phyloP scores from a whole-genome alignment of 169 alveolate genomes.

The Cryptosporidium canis region DNA sequence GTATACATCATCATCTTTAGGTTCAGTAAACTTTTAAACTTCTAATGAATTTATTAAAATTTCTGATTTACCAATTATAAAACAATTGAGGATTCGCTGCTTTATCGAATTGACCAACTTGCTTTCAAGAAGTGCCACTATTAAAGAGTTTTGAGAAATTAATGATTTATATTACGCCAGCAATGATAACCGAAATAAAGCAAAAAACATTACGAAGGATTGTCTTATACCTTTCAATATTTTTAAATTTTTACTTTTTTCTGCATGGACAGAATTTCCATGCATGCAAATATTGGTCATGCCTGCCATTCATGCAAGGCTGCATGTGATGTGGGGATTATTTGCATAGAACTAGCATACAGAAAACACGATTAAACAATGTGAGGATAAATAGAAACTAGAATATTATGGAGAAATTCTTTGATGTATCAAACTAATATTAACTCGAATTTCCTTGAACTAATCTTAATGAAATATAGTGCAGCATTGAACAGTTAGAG shows the following conservation, averaged over 20 bases:
- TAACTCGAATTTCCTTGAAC: not conserved
- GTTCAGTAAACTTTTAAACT: constrained; percentile 63
- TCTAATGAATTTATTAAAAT: too few relatives aligned
- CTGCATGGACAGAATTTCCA: not conserved
- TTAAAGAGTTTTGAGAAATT: not conserved
- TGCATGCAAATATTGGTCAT: constrained; percentile 3
- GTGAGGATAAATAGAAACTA: not conserved
- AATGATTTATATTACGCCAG: not conserved
- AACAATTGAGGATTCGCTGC: not conserved
- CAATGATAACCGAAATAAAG: not conserved
- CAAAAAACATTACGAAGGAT: not conserved
- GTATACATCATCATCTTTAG: constrained; percentile 35
- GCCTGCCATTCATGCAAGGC: not conserved
- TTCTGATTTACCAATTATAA: not conserved
- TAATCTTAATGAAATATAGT: constrained; percentile 18
- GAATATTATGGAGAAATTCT: not conserved
- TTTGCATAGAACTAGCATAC: not conserved
- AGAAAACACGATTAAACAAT: not conserved
- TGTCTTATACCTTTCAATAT: not conserved
- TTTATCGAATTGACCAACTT: not conserved
- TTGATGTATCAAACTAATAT: not conserved
- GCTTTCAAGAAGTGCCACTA: not conserved
- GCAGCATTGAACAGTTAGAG: constrained; percentile 29
- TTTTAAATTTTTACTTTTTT: not conserved
- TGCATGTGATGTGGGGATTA: not conserved